Percentiles rank a stretch among this genome's conserved stretches.
phyloP scores from a whole-genome alignment of 2,329 filamentous ascomycete species.

The Aspergillus brasiliensis region DNA sequence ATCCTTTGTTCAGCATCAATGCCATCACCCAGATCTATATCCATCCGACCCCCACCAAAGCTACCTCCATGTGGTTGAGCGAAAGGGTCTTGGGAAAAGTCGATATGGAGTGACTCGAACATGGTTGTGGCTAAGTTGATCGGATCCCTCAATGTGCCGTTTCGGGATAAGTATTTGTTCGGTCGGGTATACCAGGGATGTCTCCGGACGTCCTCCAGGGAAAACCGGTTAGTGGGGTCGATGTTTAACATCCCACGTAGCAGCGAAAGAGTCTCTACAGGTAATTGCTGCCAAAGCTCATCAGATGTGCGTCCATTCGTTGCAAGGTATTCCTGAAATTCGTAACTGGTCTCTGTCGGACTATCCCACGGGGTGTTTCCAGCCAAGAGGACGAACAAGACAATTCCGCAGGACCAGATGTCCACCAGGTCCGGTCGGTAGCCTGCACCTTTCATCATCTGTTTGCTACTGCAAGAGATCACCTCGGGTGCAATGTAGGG shows the following conservation, averaged over 20 bases:
- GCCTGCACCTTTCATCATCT: slow-evolving; percentile 46
- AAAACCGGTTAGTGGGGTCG: slow-evolving; percentile 73
- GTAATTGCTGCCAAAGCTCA: slow-evolving; percentile 80
- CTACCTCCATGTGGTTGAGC: slow-evolving; percentile 46
- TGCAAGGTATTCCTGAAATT: slow-evolving; percentile 83
- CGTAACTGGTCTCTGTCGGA: slow-evolving; percentile 80
- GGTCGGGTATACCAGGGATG: slow-evolving; percentile 92
- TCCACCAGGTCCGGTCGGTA: slow-evolving; percentile 76
- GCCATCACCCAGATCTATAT: slow-evolving; percentile 60
- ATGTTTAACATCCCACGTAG: slow-evolving; percentile 92
- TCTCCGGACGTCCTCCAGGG: slow-evolving; percentile 79
- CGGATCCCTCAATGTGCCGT: slow-evolving; percentile 76
- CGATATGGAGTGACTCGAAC: slow-evolving; percentile 87
- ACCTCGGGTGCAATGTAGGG: slow-evolving; percentile 98
- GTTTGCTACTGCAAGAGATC: slow-evolving; percentile 57
- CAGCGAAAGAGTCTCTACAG: slow-evolving; percentile 72
- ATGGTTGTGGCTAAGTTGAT: slow-evolving; percentile 89
- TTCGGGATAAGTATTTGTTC: slow-evolving; percentile 73
- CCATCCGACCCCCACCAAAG: slow-evolving; percentile 62
- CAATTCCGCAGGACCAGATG: slow-evolving; percentile 96
- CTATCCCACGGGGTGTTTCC: slow-evolving; percentile 99
- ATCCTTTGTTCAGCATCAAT: slow-evolving; percentile 53
- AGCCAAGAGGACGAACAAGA: slow-evolving; percentile 92
- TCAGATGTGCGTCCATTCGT: slow-evolving; percentile 81
- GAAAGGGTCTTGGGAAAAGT: slow-evolving; percentile 72